Conservation (phyloP, 2,329 filamentous ascomycete genomes). For the Thelonectria discophora region DNA sequence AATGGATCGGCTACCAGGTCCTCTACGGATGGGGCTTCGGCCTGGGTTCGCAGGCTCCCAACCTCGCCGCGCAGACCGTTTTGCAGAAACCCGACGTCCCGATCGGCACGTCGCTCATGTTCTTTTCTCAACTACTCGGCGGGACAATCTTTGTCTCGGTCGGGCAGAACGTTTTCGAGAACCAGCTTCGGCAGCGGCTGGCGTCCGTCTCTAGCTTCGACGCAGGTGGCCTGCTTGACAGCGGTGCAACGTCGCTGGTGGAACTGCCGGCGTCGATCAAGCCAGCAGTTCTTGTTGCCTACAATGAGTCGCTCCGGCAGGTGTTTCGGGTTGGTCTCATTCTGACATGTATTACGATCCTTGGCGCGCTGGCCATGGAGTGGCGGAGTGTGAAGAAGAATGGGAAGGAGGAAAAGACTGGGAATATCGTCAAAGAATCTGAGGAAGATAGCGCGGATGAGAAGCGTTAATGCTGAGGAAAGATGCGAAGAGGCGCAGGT, state of each 20-base stretch:
- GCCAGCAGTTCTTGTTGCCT: constrained; percentile 49
- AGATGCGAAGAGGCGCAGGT: no score
- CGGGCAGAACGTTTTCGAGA: constrained; percentile 61
- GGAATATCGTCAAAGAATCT: not conserved
- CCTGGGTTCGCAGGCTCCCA: constrained; percentile 53
- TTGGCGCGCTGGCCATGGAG: constrained; percentile 63
- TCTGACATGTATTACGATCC: constrained; percentile 56
- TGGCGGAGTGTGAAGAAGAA: constrained; percentile 54
- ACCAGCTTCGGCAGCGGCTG: constrained; percentile 46
- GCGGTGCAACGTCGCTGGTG: constrained; percentile 24
- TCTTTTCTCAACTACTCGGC: constrained; percentile 57
- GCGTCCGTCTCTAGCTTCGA: constrained; percentile 16
- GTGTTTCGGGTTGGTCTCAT: constrained; percentile 65
- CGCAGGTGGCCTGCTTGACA: constrained; percentile 7
- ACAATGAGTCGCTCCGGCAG: constrained; percentile 63
- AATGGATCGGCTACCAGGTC: constrained; percentile 47
- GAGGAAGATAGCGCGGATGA: no score
- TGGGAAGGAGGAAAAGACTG: not conserved
- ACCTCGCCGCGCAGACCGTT: constrained; percentile 57
- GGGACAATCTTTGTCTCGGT: constrained; percentile 61
- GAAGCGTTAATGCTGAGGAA: no score
- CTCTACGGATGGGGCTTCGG: constrained; percentile 55
- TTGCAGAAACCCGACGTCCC: constrained; percentile 54
- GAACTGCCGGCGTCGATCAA: constrained; percentile 18
- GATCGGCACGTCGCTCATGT: constrained; percentile 55